Percentiles rank a stretch among this genome's conserved stretches.
Conservation (phyloP, 2,329 filamentous ascomycete genomes). For the Monosporascus ibericus region DNA sequence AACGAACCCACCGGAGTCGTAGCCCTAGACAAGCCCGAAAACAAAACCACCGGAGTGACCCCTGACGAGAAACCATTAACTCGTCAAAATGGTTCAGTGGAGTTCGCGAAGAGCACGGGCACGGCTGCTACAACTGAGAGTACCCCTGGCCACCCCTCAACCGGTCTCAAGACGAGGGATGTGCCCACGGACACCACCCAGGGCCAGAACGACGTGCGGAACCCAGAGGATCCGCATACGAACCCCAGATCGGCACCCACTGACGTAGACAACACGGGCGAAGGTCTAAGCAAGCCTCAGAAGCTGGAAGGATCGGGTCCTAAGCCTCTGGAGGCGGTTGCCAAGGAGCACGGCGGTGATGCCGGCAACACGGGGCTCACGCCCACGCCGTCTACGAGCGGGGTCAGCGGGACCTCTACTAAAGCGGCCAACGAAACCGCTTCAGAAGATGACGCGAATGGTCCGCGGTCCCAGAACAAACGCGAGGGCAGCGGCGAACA, state of each 20-base stretch:
- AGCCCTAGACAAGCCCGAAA: slow-evolving; percentile 3
- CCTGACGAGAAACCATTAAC: slow-evolving; percentile 1
- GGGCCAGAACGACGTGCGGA: slow-evolving; percentile 35
- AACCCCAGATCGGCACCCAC: slow-evolving; percentile 29
- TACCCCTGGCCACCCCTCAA: slow-evolving; percentile 21
- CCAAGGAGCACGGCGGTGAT: slow-evolving; percentile 22
- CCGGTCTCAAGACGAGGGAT: slow-evolving; percentile 18
- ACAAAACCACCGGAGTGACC: slow-evolving; percentile 7
- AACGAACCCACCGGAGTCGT: slow-evolving; percentile 7
- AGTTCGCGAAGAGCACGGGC: slow-evolving; percentile 20
- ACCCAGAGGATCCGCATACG: slow-evolving; percentile 29
- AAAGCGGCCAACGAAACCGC: slow-evolving; percentile 20
- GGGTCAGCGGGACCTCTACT: slow-evolving; percentile 13
- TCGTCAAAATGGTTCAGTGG: background rate
- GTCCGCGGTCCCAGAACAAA: slow-evolving; percentile 25
- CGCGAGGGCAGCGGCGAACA: slow-evolving; percentile 48
- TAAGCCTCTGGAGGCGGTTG: slow-evolving; percentile 31
- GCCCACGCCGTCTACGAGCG: background rate
- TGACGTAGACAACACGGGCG: slow-evolving; percentile 29
- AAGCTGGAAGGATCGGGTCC: slow-evolving; percentile 37
- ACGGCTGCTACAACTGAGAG: slow-evolving; percentile 17
- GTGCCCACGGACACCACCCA: slow-evolving; percentile 17
- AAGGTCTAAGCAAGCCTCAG: slow-evolving; percentile 26
- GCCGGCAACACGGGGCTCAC: slow-evolving; percentile 12
- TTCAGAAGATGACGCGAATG: slow-evolving; percentile 12